Base-by-base conservation (phyloP, 2,329 filamentous ascomycete genomes). In the Amesomyces nigricolor region DNA sequence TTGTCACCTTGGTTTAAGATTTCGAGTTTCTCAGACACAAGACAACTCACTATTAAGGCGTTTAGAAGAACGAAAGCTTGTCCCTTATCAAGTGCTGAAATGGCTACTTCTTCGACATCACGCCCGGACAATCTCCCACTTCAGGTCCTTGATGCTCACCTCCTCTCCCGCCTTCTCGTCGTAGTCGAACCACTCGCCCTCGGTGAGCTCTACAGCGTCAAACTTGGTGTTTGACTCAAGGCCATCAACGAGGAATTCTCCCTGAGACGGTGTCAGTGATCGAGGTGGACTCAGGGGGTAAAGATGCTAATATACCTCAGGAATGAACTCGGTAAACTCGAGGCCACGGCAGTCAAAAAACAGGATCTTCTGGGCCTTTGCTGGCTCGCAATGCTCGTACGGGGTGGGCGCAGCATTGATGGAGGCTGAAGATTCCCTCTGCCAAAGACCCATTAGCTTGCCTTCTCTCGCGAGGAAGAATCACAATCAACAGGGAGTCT, bases 161-260 rank as follows among this genome's bases (percentile, higher is more conserved):
- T 97, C 91, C 48, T 95, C 89, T 0, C 86, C 80, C 0, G 89
- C 81, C 76, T 97, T 96, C 73, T 97, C 91, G 64, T 97, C 91
- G 66, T 97, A 99, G 65, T 97, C 92, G 71, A 88, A 99, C 94
- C 94, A 99, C 65, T 99, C 94, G 26, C 89, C 92, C 29, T 99
- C 94, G 0, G 77, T 76, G 53, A 99, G 73, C 63, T 97, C 91
- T 52, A 97, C 88, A 5, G 74, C 83, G 0, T 82, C 78, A 67
- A 99, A 99, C 65, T 89, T 88, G 40, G 88, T 94, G 9, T 78
- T 79, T 0, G 90, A 91, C 16, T 96, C 91, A 14, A 80, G 58
- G 3, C 91, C 94, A 46, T 88, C 89, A 0, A 87, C 91, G 54
- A 92, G 76, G 88, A 91, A 99, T 47, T 95, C 88, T 11, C 94